Base-by-base conservation (phyloP, 441 rosid species). In the Pelargonium cotyledonis region DNA sequence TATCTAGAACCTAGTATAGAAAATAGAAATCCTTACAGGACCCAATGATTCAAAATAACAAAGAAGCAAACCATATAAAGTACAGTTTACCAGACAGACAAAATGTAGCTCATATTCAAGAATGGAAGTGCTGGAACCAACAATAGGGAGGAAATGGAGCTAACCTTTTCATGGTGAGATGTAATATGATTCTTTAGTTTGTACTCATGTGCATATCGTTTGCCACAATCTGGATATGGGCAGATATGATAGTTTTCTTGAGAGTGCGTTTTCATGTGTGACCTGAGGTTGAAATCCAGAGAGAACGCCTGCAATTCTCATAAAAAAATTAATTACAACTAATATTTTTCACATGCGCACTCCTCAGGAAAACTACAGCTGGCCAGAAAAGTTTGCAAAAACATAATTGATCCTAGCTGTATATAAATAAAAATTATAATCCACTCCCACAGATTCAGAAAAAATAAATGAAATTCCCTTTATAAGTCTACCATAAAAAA, bases 181-280 rank as follows among this genome's bases (percentile, higher is more conserved):
- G 85, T 26, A 66, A 94, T 76, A 71, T 91, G 97, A 79, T 94
- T 94, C 82, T 87, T 89, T n/a, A 94, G 83, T 85, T 94, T 91
- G 89, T 94, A 94, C 69, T 94, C 99, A 63, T 94, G 97, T 75
- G 99, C 97, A 73, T 91, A 91, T 88, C 97, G 82, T 90, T 94
- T 94, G 69, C 96, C 99, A 82, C 99, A 94, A 47, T 91, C 96
- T 26, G 84, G 76, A 68, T 81, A 90, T 2, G 96, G 97, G 73
- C 97, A 94, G 79, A 90, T 80, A 77, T 94, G 99, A 78, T 94
- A 91, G 77, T 91, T 94, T 81, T 94, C 99, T 76, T 91, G 99
- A 41, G 96, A 91, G 80, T 94, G 99, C 62, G 97, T 94, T 84
- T 91, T 94, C 97, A 91, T 94, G 83, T 91, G 97, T 49, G 97